These are phyloP conservation scores for Yamadazyma oceani DNA, from an alignment of 1,139 yeast species.

Conservation along the genomic window DNA sequence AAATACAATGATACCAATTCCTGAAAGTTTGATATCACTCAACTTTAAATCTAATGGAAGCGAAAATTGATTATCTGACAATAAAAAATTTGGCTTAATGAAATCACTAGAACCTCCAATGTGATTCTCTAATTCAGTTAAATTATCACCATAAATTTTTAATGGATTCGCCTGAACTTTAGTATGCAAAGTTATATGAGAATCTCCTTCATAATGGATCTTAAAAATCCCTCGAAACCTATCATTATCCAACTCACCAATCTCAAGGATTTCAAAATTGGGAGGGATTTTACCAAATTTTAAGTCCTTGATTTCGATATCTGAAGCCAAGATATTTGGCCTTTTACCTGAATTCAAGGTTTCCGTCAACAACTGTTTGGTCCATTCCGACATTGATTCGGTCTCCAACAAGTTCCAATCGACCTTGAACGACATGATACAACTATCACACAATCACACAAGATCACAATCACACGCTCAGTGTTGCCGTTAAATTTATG, in stretches of 20 bases:
- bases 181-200: conserved; percentile 75
- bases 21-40: conserved; percentile 70
- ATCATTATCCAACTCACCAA: conserved; percentile 81
- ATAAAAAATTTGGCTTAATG: conserved; percentile 64
- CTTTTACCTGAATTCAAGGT: conserved; percentile 76
- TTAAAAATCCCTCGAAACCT: conserved; percentile 85
- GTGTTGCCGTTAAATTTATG: no score
- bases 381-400: conserved; percentile 63
- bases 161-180: conserved; percentile 84
- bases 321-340: conserved; percentile 75
- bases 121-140: conserved; percentile 39
- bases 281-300: conserved; percentile 82
- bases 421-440: conserved; percentile 72
- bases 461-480: no score
- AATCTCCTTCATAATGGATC: conserved; percentile 77
- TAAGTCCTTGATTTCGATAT: conserved; percentile 69
- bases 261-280: conserved; percentile 75
- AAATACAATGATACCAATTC: conserved; percentile 83
- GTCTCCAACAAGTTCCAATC: conserved; percentile 80
- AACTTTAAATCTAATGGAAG: conserved; percentile 77
- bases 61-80: conserved; percentile 68
- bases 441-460: not conserved
- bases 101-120: conserved; percentile 35
- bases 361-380: conserved; percentile 68
- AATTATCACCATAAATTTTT: conserved; percentile 60